Evolutionary conservation across 2,329 filamentous ascomycete genomes (phyloP).

Genomic region (Zasmidium citrigriseum): DNA sequence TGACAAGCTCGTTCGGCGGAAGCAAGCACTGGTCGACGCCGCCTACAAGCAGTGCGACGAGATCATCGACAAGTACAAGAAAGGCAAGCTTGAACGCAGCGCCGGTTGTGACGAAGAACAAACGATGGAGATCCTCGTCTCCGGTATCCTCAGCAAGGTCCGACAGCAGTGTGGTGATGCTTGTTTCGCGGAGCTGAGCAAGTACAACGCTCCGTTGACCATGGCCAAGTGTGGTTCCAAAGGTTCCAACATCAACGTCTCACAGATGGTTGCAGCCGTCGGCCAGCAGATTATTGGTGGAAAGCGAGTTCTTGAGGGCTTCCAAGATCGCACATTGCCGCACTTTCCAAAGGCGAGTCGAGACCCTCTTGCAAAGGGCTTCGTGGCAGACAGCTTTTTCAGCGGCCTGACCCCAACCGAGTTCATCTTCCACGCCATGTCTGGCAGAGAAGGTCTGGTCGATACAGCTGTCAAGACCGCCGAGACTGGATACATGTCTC

Average conservation of each 20-base stretch:
- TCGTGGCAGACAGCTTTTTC: conserved; percentile 97
- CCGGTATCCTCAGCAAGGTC: conserved; percentile 87
- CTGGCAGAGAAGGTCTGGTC: conserved; percentile 95
- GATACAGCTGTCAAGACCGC: conserved; percentile 99
- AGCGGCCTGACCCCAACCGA: conserved; percentile 86
- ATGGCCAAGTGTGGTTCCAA: conserved; percentile 99
- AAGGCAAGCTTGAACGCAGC: conserved; percentile 79
- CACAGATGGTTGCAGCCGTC: conserved; percentile 97
- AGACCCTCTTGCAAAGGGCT: conserved; percentile 92
- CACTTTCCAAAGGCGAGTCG: conserved; percentile 94
- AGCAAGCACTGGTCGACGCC: conserved; percentile 71
- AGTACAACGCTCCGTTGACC: conserved; percentile 87
- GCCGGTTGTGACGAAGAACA: conserved; percentile 88
- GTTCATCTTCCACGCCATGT: conserved; percentile 98
- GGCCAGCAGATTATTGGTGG: conserved; percentile 97
- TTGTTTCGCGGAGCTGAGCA: conserved; percentile 86
- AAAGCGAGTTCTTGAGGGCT: conserved; percentile 89
- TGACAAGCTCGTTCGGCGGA: conserved; percentile 67
- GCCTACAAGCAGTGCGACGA: conserved; percentile 81
- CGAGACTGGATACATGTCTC: conserved; percentile 98
- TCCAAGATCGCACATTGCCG: conserved; percentile 90
- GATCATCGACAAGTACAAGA: conserved; percentile 79
- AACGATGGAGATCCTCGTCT: conserved; percentile 87
- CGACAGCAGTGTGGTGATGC: conserved; percentile 87
- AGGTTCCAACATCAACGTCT: conserved; percentile 95